Evolutionary conservation across 257 asterid species (phyloP).

Genomic region (Marsdenia floribunda): DNA sequence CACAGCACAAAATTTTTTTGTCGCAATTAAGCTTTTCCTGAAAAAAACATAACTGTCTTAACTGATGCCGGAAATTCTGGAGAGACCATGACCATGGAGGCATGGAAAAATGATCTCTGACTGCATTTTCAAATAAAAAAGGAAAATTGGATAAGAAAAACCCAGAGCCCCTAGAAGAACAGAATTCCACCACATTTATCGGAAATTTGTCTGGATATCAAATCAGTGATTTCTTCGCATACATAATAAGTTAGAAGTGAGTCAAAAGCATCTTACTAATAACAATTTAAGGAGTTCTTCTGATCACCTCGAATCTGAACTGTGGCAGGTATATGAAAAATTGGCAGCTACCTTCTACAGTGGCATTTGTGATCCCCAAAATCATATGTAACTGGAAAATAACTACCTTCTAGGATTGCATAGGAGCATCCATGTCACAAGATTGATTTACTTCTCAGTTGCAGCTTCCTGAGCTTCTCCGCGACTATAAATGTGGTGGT

Average conservation of each 20-base stretch:
- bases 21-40: too few species aligned
- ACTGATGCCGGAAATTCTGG: constrained; percentile 11
- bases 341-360: not conserved
- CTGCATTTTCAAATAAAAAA: not conserved
- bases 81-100: constrained; percentile 1
- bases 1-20: not conserved
- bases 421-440: not conserved
- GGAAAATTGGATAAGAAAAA: not conserved
- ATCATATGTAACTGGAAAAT: not conserved
- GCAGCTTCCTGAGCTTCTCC: not conserved
- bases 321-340: too few species aligned
- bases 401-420: not conserved
- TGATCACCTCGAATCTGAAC: too few species aligned
- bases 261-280: too few species aligned
- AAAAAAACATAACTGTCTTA: not conserved
- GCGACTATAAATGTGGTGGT: not conserved
- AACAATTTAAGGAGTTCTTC: too few species aligned
- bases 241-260: too few species aligned
- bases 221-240: too few species aligned
- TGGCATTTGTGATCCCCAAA: not conserved
- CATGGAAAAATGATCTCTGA: not conserved
- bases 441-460: not conserved
- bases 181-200: not conserved
- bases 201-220: not conserved
- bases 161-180: not conserved